Conservation (phyloP, 2,329 filamentous ascomycete species). For the Diaporthe velutina region DNA sequence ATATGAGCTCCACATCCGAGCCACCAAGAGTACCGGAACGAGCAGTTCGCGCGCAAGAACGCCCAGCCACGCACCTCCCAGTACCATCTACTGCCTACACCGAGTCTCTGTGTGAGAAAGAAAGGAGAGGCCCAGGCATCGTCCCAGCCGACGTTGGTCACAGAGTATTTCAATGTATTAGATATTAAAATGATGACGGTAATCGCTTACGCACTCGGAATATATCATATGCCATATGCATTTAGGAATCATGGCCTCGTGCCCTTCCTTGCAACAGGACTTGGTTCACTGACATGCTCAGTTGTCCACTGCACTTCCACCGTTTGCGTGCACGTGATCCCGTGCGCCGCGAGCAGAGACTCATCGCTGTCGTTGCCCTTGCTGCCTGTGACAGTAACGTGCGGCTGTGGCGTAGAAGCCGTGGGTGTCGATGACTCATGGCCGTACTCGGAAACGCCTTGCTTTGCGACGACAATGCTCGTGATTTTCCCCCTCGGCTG, state of each 20-base stretch:
- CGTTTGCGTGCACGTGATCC: constrained; percentile 23
- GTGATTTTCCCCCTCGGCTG: not conserved
- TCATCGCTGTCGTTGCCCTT: constrained; percentile 30
- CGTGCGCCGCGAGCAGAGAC: constrained; percentile 23
- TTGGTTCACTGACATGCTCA: not conserved
- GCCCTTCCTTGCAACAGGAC: not conserved
- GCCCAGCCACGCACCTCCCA: too few relatives aligned
- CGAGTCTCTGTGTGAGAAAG: too few relatives aligned
- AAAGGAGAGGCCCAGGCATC: too few relatives aligned
- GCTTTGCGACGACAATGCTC: not conserved
- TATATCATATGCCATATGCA: not conserved
- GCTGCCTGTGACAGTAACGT: not conserved
- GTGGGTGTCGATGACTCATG: not conserved
- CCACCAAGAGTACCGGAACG: too few relatives aligned
- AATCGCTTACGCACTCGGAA: accelerated
- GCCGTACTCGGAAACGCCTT: not conserved
- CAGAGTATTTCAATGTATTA: not conserved
- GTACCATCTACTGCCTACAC: too few relatives aligned
- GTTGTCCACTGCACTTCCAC: constrained; percentile 30
- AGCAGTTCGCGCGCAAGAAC: too few relatives aligned
- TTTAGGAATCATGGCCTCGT: not conserved
- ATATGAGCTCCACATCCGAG: too few relatives aligned
- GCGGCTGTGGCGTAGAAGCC: not conserved
- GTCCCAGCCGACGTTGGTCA: too few relatives aligned
- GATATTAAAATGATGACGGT: not conserved